These are phyloP conservation scores for Pseudocercospora musae DNA, from an alignment of 2,329 filamentous ascomycete species.

Conservation along the genomic window DNA sequence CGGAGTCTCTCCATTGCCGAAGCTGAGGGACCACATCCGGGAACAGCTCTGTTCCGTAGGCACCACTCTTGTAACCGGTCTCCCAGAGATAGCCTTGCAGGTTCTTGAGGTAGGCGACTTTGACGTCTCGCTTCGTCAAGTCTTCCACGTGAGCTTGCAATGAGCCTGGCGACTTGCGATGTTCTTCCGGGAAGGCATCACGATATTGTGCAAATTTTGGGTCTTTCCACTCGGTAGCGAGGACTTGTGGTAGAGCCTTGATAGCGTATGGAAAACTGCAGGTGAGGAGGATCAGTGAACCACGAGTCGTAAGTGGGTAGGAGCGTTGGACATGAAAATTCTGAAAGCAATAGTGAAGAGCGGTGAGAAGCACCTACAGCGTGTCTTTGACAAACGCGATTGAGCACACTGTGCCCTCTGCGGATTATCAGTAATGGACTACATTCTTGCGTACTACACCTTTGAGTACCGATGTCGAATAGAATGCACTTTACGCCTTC, in stretches of 20 bases:
- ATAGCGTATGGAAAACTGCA: slow-evolving; percentile 74
- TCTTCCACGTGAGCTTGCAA: slow-evolving; percentile 67
- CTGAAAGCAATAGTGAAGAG: slow-evolving; percentile 8
- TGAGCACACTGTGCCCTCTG: slow-evolving; percentile 78
- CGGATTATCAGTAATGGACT: slow-evolving; percentile 12
- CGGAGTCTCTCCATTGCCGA: slow-evolving; percentile 54
- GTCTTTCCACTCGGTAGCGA: slow-evolving; percentile 65
- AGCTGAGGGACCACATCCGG: slow-evolving; percentile 61
- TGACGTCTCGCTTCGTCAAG: slow-evolving; percentile 69
- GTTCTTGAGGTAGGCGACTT: slow-evolving; percentile 72
- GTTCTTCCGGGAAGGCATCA: slow-evolving; percentile 66
- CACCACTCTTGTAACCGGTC: slow-evolving; percentile 66
- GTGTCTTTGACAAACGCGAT: slow-evolving; percentile 83
- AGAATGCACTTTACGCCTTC: slow-evolving; percentile 34
- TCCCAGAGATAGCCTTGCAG: slow-evolving; percentile 79
- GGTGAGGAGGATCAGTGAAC: slow-evolving; percentile 5
- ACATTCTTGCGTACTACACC: neutral
- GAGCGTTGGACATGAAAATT: neutral
- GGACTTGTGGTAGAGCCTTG: slow-evolving; percentile 59
- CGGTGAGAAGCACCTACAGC: slow-evolving; percentile 57
- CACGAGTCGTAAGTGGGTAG: neutral
- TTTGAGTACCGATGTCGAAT: slow-evolving; percentile 37
- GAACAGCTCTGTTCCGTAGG: slow-evolving; percentile 70
- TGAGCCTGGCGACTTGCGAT: slow-evolving; percentile 55
- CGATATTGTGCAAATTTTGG: slow-evolving; percentile 64